phyloP scores from a whole-genome alignment of 2,329 filamentous ascomycete genomes.

The Biscogniauxia sp. region DNA sequence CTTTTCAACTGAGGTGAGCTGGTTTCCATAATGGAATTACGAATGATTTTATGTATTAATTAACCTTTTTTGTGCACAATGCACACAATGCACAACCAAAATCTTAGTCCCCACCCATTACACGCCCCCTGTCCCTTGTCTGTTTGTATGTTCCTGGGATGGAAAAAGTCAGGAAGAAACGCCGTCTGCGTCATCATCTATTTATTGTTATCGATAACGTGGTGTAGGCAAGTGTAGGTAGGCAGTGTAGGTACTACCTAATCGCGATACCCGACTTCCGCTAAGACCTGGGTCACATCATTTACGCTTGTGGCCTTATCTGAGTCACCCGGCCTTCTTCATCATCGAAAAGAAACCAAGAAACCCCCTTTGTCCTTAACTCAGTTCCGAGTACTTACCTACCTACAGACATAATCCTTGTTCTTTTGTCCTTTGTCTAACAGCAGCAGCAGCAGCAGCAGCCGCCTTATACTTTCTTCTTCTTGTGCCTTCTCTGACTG shows the following conservation, averaged over 20 bases:
- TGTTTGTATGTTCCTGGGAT: neutral
- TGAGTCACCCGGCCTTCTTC: conserved; percentile 30
- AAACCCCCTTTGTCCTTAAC: conserved; percentile 18
- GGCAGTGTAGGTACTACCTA: neutral
- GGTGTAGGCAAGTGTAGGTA: too few species aligned
- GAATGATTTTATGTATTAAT: too few species aligned
- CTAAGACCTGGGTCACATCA: conserved; percentile 9
- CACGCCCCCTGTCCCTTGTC: neutral
- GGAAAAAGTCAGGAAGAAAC: neutral
- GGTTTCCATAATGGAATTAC: too few species aligned
- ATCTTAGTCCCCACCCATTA: too few species aligned
- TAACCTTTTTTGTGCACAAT: too few species aligned
- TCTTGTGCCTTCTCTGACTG: neutral
- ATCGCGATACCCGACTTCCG: neutral
- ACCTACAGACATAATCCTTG: neutral
- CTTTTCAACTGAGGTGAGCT: too few species aligned
- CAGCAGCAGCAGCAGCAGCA: conserved; percentile 10
- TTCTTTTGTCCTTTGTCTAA: neutral
- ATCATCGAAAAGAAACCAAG: conserved; percentile 2
- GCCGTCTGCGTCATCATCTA: neutral
- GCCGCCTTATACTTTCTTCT: conserved; percentile 6
- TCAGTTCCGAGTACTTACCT: neutral
- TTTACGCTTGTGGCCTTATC: conserved; percentile 15
- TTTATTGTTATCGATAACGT: neutral
- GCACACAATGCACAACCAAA: too few species aligned